These are phyloP conservation scores for Pichia kluyveri DNA, from an alignment of 805 yeast genomes.

Conservation along the genomic window DNA sequence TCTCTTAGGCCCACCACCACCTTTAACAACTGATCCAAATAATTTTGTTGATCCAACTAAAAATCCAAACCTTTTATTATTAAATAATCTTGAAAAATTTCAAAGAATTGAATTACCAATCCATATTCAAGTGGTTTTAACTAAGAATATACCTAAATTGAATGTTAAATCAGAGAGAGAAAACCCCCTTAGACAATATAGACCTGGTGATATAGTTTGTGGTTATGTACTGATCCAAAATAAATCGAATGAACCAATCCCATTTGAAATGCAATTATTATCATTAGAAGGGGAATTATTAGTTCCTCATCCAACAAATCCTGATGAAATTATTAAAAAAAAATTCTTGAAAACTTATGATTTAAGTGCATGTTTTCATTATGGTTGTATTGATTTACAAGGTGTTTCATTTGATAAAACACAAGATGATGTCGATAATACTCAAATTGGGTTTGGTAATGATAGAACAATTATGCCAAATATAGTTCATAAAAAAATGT, in stretches of 20 bases:
- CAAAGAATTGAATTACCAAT: slow-evolving; percentile 20
- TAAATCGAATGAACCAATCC: slow-evolving; percentile 30
- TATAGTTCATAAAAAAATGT: slow-evolving; percentile 42
- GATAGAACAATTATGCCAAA: slow-evolving; percentile 38
- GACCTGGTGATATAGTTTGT: slow-evolving; percentile 57
- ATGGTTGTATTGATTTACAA: slow-evolving; percentile 21
- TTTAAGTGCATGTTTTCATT: slow-evolving; percentile 42
- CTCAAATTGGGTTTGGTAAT: slow-evolving; percentile 33
- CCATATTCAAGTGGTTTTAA: slow-evolving; percentile 24
- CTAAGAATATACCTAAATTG: slow-evolving; percentile 31
- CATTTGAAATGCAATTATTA: slow-evolving; percentile 56
- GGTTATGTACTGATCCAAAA: slow-evolving; percentile 45
- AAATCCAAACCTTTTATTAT: slow-evolving; percentile 16
- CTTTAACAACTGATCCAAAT: slow-evolving; percentile 3
- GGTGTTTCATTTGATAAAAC: slow-evolving; percentile 1
- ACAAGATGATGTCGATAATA: slow-evolving; percentile 17
- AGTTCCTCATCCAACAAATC: slow-evolving; percentile 6
- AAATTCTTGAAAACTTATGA: slow-evolving; percentile 42
- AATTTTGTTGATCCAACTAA: slow-evolving; percentile 12
- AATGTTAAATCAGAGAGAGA: slow-evolving; percentile 20
- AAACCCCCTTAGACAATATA: slow-evolving; percentile 40
- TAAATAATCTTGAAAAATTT: slow-evolving; percentile 22
- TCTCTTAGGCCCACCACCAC: not conserved
- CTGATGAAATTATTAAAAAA: slow-evolving; percentile 10
- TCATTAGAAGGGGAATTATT: slow-evolving; percentile 44